Evolutionary conservation across 2,329 filamentous ascomycete species (phyloP).

Genomic region (Raffaelea arxii): DNA sequence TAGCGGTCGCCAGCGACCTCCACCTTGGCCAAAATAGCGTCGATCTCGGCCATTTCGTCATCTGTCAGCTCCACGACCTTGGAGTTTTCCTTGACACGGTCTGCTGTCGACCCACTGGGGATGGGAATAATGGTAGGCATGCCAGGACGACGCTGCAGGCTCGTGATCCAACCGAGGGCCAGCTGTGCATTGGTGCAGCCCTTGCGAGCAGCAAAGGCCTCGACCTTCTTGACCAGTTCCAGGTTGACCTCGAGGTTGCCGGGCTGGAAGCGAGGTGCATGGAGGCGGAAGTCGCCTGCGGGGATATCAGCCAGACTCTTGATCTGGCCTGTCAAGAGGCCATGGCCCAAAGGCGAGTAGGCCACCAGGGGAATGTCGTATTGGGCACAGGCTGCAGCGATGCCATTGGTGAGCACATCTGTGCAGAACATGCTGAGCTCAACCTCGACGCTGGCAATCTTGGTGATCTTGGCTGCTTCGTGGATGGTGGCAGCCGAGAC

Average conservation of each 20-base stretch:
- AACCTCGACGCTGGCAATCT: slow-evolving; percentile 40
- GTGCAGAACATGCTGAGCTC: slow-evolving; percentile 42
- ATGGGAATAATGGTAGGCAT: slow-evolving; percentile 41
- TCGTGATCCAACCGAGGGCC: slow-evolving; percentile 46
- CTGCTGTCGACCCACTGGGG: slow-evolving; percentile 25
- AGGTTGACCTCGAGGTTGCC: slow-evolving; percentile 44
- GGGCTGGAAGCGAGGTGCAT: slow-evolving; percentile 34
- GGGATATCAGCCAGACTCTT: slow-evolving; percentile 27
- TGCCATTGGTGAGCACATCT: slow-evolving; percentile 39
- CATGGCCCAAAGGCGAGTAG: slow-evolving; percentile 23
- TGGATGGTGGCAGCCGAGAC: slow-evolving; percentile 34
- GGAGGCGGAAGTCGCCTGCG: slow-evolving; percentile 31
- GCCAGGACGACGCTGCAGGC: slow-evolving; percentile 24
- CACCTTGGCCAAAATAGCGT: slow-evolving; percentile 14
- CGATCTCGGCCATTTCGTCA: slow-evolving; percentile 27
- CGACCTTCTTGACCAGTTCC: slow-evolving; percentile 35
- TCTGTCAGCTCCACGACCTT: slow-evolving; percentile 24
- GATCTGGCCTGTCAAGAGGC: slow-evolving; percentile 33
- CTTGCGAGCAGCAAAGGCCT: slow-evolving; percentile 36
- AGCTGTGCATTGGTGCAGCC: slow-evolving; percentile 39
- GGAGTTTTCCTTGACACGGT: slow-evolving; percentile 37
- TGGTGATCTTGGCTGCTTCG: slow-evolving; percentile 28
- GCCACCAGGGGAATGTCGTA: slow-evolving; percentile 46
- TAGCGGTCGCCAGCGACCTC: slow-evolving; percentile 11
- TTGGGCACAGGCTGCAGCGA: slow-evolving; percentile 38